A percentile compares a stretch with the other conserved stretches of the same genome.
Conservation (phyloP, 495 filamentous ascomycete genomes). For the Astrothelium subdiscretum region DNA sequence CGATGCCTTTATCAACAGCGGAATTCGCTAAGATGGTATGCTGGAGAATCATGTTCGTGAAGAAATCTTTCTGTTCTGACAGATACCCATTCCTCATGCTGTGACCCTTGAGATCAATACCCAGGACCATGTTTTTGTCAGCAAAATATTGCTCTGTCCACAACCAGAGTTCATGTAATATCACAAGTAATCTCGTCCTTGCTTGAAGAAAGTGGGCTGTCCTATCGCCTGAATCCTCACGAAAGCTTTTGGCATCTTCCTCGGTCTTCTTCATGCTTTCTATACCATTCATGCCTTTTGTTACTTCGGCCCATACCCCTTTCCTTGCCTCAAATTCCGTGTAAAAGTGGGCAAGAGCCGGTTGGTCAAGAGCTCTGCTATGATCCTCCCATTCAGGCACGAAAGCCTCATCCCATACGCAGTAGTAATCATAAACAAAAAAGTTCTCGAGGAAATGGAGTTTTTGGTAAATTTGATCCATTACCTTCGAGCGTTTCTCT, state of each 20-base stretch:
- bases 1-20: neutral
- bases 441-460: conserved; percentile 5
- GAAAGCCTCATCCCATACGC: neutral
- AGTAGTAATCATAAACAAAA: neutral
- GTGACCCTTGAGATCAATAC: neutral
- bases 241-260: neutral
- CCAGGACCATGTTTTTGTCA: neutral
- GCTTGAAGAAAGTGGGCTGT: neutral
- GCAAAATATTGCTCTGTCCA: neutral
- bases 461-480: neutral
- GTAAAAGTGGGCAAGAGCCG: neutral
- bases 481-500: neutral
- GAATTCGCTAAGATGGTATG: neutral
- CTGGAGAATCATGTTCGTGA: neutral
- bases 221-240: neutral
- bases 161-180: neutral
- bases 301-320: neutral
- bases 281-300: neutral
- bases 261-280: neutral
- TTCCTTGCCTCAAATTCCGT: neutral
- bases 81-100: neutral
- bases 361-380: neutral
- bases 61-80: neutral
- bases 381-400: neutral
- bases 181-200: neutral